Conservation (phyloP, 345 rosid genomes). For the Murraya paniculata region DNA sequence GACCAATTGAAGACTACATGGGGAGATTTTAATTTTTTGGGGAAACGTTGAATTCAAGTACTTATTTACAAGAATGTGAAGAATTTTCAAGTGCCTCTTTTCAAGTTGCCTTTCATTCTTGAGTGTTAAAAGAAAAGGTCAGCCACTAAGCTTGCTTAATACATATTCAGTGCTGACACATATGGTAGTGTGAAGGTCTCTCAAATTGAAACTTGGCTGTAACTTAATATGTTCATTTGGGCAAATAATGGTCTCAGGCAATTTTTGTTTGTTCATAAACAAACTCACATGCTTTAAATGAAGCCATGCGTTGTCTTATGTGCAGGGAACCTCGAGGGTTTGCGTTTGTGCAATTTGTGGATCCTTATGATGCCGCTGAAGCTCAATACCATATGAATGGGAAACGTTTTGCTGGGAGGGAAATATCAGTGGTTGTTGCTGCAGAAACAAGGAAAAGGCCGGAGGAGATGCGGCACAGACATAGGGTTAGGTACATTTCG, state of each 20-base stretch:
- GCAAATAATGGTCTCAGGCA: background rate
- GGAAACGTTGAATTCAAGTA: conserved; percentile 61
- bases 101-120: conserved; percentile 68
- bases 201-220: conserved; percentile 25
- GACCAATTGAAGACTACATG: conserved; percentile 48
- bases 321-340: conserved; percentile 92
- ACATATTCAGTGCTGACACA: conserved; percentile 39
- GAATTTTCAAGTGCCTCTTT: conserved; percentile 70
- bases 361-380: conserved; percentile 77
- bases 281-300: conserved; percentile 18
- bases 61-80: conserved; percentile 70
- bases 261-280: conserved; percentile 16
- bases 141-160: conserved; percentile 53
- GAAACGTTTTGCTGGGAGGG: conserved; percentile 77
- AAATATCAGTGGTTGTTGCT: conserved; percentile 86
- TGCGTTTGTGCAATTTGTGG: conserved; percentile 98
- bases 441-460: conserved; percentile 95
- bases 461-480: conserved; percentile 91
- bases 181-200: conserved; percentile 36
- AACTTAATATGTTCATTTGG: conserved; percentile 20
- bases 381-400: conserved; percentile 94
- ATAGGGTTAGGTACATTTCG: conserved; percentile 48
- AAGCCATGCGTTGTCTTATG: conserved; percentile 13
- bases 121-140: conserved; percentile 61
- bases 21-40: conserved; percentile 46